Evolutionary conservation across 306 rosid genomes (phyloP).

Genomic region (Cicer pinnatifidum): DNA sequence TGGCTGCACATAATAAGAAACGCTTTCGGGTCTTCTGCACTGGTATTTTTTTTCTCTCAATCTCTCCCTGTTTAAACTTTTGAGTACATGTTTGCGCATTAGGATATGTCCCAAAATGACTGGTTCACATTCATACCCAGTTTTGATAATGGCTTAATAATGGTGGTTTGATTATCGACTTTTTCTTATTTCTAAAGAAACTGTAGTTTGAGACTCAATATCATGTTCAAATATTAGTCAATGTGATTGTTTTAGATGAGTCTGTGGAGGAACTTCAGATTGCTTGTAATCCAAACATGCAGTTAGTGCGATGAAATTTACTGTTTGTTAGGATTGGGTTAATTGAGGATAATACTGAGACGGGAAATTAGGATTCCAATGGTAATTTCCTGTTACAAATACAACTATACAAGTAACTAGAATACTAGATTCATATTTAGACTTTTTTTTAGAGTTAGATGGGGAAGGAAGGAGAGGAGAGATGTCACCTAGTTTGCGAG

Average conservation of each 20-base stretch:
- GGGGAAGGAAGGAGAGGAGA: neutral
- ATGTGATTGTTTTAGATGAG: neutral
- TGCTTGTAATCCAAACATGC: conserved; percentile 5
- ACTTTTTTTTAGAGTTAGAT: neutral
- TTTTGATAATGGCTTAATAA: neutral
- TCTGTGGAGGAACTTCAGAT: too few species aligned
- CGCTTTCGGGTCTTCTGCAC: conserved; percentile 89
- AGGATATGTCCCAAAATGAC: neutral
- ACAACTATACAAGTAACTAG: neutral
- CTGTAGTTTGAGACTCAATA: neutral
- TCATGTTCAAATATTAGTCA: neutral
- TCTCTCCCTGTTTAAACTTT: neutral
- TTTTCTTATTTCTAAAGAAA: neutral
- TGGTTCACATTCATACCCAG: neutral
- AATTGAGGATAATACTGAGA: neutral
- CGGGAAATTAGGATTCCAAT: too few species aligned
- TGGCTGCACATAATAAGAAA: conserved; percentile 82
- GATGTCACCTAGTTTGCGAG: neutral
- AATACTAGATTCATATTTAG: neutral
- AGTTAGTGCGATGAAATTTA: neutral
- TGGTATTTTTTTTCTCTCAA: conserved; percentile 50
- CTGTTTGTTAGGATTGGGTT: neutral
- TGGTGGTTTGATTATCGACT: neutral
- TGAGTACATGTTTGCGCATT: neutral
- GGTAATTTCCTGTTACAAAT: too few species aligned